phyloP scores from a whole-genome alignment of 2,329 filamentous ascomycete genomes.

The Penicillium sp. region DNA sequence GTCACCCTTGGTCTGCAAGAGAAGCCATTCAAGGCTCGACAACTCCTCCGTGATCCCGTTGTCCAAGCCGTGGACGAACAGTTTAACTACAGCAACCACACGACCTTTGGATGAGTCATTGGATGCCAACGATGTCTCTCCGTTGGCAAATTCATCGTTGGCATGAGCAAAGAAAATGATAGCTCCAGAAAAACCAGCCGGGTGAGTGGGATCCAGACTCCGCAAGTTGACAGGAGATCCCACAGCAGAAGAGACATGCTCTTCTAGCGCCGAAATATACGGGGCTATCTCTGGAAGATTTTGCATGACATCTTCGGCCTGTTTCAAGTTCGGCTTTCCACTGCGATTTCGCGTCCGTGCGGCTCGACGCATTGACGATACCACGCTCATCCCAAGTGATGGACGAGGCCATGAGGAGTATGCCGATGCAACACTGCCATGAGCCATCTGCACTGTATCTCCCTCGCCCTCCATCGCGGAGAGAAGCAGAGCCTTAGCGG shows the following conservation, averaged over 20 bases:
- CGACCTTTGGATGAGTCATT: not conserved
- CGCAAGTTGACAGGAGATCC: not conserved
- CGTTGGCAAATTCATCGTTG: not conserved
- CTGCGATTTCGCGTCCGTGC: not conserved
- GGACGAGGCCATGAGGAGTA: not conserved
- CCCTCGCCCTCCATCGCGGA: conserved; percentile 1
- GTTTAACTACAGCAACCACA: not conserved
- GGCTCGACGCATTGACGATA: conserved; percentile 1
- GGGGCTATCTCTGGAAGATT: conserved; percentile 1
- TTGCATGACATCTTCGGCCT: not conserved
- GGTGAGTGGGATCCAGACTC: not conserved
- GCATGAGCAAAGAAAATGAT: conserved; percentile 2
- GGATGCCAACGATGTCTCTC: not conserved
- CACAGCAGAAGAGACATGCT: not conserved
- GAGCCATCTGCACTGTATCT: conserved; percentile 2
- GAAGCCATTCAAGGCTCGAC: conserved; percentile 3
- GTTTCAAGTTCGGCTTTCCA: not conserved
- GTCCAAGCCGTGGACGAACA: not conserved
- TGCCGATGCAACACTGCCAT: not conserved
- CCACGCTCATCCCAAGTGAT: conserved; percentile 1
- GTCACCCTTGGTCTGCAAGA: not conserved
- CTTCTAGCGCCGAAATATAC: not conserved
- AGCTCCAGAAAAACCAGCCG: not conserved
- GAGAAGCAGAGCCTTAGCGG: not conserved
- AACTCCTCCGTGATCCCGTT: conserved; percentile 2